phyloP scores from a whole-genome alignment of 2,329 filamentous ascomycete genomes.

The Curvularia spicifera region DNA sequence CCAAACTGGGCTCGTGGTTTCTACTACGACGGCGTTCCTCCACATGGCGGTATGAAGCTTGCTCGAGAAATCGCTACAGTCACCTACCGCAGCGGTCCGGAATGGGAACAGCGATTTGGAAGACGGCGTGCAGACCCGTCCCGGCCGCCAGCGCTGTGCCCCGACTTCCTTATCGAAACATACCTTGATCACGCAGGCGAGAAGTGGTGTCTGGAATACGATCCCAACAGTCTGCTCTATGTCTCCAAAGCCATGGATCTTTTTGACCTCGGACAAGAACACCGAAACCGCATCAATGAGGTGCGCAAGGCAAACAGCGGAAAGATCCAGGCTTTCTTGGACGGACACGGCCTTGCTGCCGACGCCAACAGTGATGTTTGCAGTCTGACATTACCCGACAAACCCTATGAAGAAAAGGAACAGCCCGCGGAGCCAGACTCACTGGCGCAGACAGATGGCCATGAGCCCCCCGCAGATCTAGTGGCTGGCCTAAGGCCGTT shows the following conservation, averaged over 20 bases:
- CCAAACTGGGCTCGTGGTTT: constrained; percentile 95
- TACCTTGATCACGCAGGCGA: constrained; percentile 98
- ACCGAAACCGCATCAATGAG: constrained; percentile 67
- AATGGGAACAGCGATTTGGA: constrained; percentile 96
- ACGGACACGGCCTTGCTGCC: constrained; percentile 35
- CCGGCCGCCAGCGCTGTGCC: constrained; percentile 90
- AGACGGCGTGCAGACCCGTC: constrained; percentile 82
- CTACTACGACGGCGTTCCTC: constrained; percentile 82
- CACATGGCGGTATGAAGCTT: constrained; percentile 96
- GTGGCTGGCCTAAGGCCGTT: constrained; percentile 75
- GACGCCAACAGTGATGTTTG: constrained; percentile 61
- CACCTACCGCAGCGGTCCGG: constrained; percentile 93
- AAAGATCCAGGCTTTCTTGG: constrained; percentile 59
- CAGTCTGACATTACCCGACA: constrained; percentile 79
- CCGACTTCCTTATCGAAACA: constrained; percentile 96
- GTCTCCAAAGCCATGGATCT: constrained; percentile 99
- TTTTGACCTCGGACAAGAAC: constrained; percentile 82
- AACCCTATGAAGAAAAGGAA: constrained; percentile 87
- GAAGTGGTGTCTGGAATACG: constrained; percentile 97
- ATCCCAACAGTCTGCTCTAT: constrained; percentile 93
- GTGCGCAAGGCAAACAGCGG: constrained; percentile 68
- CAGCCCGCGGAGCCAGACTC: constrained; percentile 48
- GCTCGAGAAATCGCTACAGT: constrained; percentile 97
- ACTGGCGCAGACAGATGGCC: constrained; percentile 42
- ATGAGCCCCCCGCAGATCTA: constrained; percentile 76